A percentile compares a stretch with the other conserved stretches of the same genome.
These are phyloP conservation scores for Peronospora tabacina DNA, from an alignment of 352 stramenopile species.

Conservation along the genomic window DNA sequence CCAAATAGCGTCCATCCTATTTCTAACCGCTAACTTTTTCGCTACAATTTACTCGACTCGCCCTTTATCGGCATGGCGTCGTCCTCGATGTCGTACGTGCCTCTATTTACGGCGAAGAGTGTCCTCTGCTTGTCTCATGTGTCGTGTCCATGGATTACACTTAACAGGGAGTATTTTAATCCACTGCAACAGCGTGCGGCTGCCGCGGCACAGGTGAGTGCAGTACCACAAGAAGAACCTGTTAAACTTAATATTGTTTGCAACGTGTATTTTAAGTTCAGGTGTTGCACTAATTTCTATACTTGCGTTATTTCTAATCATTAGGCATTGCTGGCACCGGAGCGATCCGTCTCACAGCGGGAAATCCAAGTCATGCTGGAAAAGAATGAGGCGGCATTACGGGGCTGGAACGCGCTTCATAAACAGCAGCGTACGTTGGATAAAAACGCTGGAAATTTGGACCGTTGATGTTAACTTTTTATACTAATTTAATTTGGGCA, in stretches of 20 bases:
- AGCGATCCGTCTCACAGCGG: conserved; percentile 44
- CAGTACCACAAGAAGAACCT: not conserved
- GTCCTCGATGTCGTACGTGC: conserved; percentile 24
- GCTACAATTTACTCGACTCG: conserved; percentile 8
- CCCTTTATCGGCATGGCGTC: conserved; percentile 17
- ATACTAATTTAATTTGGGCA: not conserved
- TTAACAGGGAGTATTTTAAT: conserved; percentile 16
- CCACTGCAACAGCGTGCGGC: conserved; percentile 57
- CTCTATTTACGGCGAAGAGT: not conserved
- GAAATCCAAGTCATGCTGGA: conserved; percentile 83
- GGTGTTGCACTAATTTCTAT: too few species aligned
- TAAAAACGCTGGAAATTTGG: not conserved
- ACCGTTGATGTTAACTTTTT: not conserved
- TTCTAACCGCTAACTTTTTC: conserved; percentile 15
- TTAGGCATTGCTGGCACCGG: conserved; percentile 27
- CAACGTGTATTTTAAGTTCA: too few species aligned
- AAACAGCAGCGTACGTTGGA: conserved; percentile 57
- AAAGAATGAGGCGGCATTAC: conserved; percentile 76
- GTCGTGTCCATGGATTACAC: conserved; percentile 11
- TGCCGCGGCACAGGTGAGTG: conserved; percentile 41
- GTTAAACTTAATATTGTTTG: too few species aligned
- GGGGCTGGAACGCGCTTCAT: conserved; percentile 63
- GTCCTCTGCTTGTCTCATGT: conserved; percentile 4
- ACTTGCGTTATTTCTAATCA: not conserved
- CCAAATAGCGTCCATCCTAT: not conserved